Evolutionary conservation across 1,139 yeast species (phyloP), one percentile per base, ranked within the genome.

Genomic region (Protomyces gravidus): DNA sequence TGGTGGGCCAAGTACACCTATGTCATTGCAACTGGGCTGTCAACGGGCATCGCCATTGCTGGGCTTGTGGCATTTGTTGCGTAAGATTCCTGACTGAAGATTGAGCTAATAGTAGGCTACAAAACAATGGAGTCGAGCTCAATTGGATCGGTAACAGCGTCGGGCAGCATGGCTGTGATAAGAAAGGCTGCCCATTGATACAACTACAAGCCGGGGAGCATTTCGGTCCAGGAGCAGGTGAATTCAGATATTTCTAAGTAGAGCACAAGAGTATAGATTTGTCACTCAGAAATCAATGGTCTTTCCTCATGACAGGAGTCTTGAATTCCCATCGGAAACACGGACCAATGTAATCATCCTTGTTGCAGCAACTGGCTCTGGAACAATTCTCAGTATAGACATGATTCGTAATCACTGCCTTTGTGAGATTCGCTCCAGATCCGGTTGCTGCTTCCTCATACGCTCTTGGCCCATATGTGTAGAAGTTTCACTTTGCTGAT

Each of bases 1-100:
- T 83, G 86, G 86, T 83, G 86, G 86, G 73, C 80, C 46, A 55
- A 55, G 39, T 55, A 55, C 49, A 49, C 39, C 32, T 55, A 55
- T 33, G 45, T 55, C 53, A 55, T 51, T 6, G 78, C 84, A 28
- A 83, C 84, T 1, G 86, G 81, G 25, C 67, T 83, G 63, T 83
- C 79, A 66, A 73, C 80, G 56, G 83, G 85, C 53, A 71, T 82
- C 63, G 83, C 83, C 6, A 52, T 66, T 36, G 61, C 65, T 4
- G 61, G 63, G 11, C 52, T 66, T 17, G 68, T 81, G 56, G 72
- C 82, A 50, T 79, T 81, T 70, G 71, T 81, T 65, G 70, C 76
- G 51, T 36, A 36, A 6, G 42, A 15, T 17, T 1, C 9, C 25
- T 7, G 6, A 15, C 9, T n/a, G 9, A n/a, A 15, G 30, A 7